Evolutionary conservation across 306 rosid species (phyloP), one percentile per base, ranked within the genome.

Genomic region (Dalbergia oliveri): DNA sequence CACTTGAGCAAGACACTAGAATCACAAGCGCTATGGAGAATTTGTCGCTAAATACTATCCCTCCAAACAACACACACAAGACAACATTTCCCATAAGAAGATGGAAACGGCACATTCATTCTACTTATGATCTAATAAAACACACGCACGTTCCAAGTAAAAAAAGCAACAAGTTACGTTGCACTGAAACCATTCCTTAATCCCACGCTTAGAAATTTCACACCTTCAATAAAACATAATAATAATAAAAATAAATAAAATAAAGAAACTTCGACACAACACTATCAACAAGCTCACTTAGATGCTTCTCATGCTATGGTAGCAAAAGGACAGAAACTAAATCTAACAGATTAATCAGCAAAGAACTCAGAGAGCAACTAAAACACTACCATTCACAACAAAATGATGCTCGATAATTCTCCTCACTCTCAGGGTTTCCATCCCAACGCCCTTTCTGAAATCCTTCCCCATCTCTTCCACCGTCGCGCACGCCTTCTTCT

Each of bases 391-490:
- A 35, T 91, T 90, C 35, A 90, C 34, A 76, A 60, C 47, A 64
- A 95, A 93, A 83, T 95, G 99, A 10, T 89, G 56, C 35, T 82
- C 83, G 63, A 95, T 89, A 34, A 90, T 70, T 72, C 77, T 84
- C 85, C 98, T 88, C 49, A 91, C 90, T 87, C 90, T 79, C 47
- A 89, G 82, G 31, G 92, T 87, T 56, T 91, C 90, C 51, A 73
- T 74, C 85, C 83, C 84, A 62, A 58, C 72, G 53, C 84, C 85
- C 16, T 77, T 74, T 15, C 68, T 61, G 45, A 90, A 88, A 62
- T 84, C 87, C 50, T 87, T 68, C 37, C 98, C 99, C 99, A 95
- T 95, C 83, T 89, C 89, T 67, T 93, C 97, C 85, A 95, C 98
- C 84, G 94, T 88, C 4, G 91, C 94, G 56, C 99, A 95, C 61